Base-by-base conservation (phyloP, 225 moss, liverwort and hornwort genomes). In the Sphagnum contortum region DNA sequence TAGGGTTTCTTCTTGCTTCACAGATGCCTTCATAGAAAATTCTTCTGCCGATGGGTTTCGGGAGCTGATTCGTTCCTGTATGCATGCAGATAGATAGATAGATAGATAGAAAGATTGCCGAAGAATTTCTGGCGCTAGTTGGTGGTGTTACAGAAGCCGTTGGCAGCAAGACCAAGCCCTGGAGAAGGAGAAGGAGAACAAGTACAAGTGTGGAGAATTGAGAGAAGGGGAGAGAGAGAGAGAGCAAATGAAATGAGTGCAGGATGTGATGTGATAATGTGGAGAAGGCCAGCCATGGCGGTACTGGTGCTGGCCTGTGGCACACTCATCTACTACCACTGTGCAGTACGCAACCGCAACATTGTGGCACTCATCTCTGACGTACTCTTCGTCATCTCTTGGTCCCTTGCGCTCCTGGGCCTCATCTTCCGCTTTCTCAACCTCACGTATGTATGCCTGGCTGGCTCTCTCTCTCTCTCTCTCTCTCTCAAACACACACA, bases 261-360 rank as follows among this genome's bases (percentile, higher is more conserved):
- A 63, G 64, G 67, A 59, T 86, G 83, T 55, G 90, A 90, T 50
- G 61, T 87, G 57, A 67, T 89, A 53, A 85, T 91, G 98, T 93
- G 91, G 93, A 75, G 79, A 74, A 80, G 86, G 64, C 98, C 93
- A 47, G 64, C 67, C 46, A 80, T 89, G 71, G 79, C 93, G 4
- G 5, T 78, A 2, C 63, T 98, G 61, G 64, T 91, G 49, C 65
- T 98, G 64, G 78, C 78, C 1, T 87, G 86, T 55, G 93, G 91
- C 29, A 80, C 98, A 14, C 79, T 93, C 3, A 71, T 93, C 52
- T 98, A 90, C 80, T 93, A 93, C 66, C 81, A 85, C n/a, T 91
- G 90, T 9, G 86, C 71, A 46, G 87, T 87, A 45, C 90, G 90
- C 49, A 74, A 89, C 60, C 82, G 79, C 46, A 85, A 71, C 65